A percentile compares a stretch with the other conserved stretches of the same genome.
Conservation (phyloP, 495 filamentous ascomycete genomes). For the Aspergillus egyptiacus region DNA sequence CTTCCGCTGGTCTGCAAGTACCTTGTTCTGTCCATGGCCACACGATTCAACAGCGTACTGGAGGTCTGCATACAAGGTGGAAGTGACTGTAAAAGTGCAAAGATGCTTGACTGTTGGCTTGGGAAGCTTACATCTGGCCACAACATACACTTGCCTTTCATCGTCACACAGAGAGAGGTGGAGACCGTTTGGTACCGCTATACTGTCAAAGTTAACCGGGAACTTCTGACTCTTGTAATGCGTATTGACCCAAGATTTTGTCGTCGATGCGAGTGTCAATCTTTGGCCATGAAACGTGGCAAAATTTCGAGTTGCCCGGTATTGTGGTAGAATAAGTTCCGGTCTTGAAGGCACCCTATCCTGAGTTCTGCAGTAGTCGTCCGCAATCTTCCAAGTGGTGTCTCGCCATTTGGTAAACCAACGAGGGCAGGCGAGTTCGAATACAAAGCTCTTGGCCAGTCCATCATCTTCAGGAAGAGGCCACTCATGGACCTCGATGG, state of each 20-base stretch:
- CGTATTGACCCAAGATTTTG: constrained; percentile 28
- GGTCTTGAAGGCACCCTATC: neutral
- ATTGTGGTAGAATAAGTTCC: constrained; percentile 11
- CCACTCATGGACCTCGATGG: constrained; percentile 53
- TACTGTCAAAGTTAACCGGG: constrained; percentile 17
- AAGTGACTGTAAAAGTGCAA: constrained; percentile 11
- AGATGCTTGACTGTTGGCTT: constrained; percentile 11
- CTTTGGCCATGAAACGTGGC: constrained; percentile 2
- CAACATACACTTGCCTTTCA: constrained; percentile 9
- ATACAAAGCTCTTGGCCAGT: constrained; percentile 43
- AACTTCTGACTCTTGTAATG: constrained; percentile 30
- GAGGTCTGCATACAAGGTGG: constrained; percentile 7
- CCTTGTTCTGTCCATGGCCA: constrained; percentile 22
- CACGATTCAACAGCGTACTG: constrained; percentile 15
- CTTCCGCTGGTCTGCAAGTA: constrained; percentile 37
- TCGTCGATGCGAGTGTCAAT: constrained; percentile 31
- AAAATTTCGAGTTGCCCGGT: constrained; percentile 7
- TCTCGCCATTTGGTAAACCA: constrained; percentile 49
- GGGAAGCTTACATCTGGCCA: constrained; percentile 1
- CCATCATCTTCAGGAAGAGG: constrained; percentile 43
- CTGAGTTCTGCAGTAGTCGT: constrained; percentile 35
- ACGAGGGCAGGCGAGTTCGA: constrained; percentile 48
- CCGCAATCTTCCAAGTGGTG: constrained; percentile 26
- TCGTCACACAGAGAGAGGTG: constrained; percentile 16
- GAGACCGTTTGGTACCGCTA: constrained; percentile 14